Conservation (phyloP, 73 alveolate genomes). For the Effrenium voratum region DNA sequence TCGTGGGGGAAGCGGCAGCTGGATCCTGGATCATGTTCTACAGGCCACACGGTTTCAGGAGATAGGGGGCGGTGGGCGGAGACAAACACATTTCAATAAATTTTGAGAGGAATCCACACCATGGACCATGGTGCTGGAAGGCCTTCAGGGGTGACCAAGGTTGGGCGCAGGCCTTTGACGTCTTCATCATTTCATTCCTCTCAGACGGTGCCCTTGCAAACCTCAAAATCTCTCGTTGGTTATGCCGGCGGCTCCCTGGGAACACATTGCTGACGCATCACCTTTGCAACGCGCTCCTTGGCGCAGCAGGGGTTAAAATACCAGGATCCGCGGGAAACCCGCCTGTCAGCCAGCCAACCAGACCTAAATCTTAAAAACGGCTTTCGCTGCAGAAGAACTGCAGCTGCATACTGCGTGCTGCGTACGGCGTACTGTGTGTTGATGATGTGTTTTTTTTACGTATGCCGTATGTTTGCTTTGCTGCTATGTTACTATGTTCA, state of each 20-base stretch:
- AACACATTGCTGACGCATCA: background rate
- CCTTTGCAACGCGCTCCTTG: background rate
- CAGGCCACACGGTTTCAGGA: no score
- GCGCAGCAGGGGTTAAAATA: background rate
- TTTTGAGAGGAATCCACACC: no score
- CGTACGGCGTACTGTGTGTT: no score
- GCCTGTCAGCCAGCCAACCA: background rate
- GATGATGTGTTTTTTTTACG: no score
- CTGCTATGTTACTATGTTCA: background rate
- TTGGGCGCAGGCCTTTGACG: background rate
- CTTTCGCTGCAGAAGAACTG: background rate
- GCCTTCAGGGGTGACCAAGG: no score
- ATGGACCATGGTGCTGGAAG: no score
- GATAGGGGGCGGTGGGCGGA: no score
- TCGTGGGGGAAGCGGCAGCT: no score
- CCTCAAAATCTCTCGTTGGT: background rate
- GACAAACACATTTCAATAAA: no score
- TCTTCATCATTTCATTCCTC: background rate
- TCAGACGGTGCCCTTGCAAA: constrained; percentile 1
- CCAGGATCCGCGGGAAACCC: background rate
- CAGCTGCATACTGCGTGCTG: background rate
- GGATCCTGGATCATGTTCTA: no score
- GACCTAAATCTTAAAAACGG: background rate
- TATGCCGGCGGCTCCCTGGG: background rate
- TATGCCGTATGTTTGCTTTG: no score